These are phyloP conservation scores for Plenodomus biglobosus DNA, from an alignment of 2,329 filamentous ascomycete species.

Conservation along the genomic window DNA sequence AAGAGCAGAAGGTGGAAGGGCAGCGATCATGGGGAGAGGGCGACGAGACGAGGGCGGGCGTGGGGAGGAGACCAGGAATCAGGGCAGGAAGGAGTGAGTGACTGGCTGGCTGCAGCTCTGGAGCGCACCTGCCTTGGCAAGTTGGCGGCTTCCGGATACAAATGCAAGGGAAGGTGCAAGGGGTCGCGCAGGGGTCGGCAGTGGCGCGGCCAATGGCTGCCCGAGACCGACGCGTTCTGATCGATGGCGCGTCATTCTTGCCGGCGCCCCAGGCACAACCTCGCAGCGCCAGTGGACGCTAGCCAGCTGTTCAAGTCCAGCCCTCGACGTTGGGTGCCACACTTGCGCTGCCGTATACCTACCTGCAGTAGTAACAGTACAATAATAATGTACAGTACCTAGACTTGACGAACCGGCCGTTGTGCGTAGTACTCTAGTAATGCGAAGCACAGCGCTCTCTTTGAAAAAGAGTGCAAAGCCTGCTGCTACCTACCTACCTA, in stretches of 20 bases:
- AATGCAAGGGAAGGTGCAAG: constrained; percentile 34
- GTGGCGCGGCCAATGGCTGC: constrained; percentile 32
- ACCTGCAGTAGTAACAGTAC: too few species aligned
- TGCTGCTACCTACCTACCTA: neutral
- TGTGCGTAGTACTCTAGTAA: too few species aligned
- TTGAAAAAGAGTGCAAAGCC: too few species aligned
- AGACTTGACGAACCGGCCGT: too few species aligned
- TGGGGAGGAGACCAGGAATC: constrained; percentile 1
- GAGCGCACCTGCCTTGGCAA: constrained; percentile 13
- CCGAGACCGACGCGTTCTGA: constrained; percentile 18
- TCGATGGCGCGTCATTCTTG: constrained; percentile 22
- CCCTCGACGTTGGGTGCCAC: neutral
- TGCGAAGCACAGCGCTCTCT: too few species aligned
- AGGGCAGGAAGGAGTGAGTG: constrained; percentile 3
- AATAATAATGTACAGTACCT: too few species aligned
- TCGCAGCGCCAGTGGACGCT: constrained; percentile 18
- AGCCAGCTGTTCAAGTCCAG: constrained; percentile 12
- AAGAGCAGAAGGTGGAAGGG: neutral
- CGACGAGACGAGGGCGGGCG: neutral
- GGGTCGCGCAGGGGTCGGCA: constrained; percentile 18
- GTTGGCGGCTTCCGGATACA: constrained; percentile 10
- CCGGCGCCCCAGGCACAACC: constrained; percentile 17
- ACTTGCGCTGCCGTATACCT: too few species aligned
- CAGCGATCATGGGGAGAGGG: neutral
- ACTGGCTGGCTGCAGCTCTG: neutral